phyloP scores from a whole-genome alignment of 2,329 filamentous ascomycete genomes.

The Elsinoe arachidis region DNA sequence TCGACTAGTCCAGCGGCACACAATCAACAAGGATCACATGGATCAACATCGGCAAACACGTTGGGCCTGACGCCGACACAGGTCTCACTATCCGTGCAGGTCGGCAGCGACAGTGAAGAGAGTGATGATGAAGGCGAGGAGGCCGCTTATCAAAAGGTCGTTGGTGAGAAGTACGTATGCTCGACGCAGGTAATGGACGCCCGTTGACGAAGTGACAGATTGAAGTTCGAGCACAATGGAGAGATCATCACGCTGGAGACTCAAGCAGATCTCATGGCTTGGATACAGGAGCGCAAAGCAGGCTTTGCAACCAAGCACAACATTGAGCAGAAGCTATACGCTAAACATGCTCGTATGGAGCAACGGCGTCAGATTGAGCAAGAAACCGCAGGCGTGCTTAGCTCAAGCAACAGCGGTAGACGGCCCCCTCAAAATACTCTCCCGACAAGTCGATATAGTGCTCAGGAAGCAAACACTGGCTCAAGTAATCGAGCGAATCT shows the following conservation, averaged over 20 bases:
- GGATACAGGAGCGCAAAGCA: slow-evolving; percentile 70
- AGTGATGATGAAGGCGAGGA: slow-evolving; percentile 66
- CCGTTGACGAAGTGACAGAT: slow-evolving; percentile 23
- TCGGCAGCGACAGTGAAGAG: slow-evolving; percentile 34
- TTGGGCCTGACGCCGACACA: slow-evolving; percentile 56
- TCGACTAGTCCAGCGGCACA: slow-evolving; percentile 1
- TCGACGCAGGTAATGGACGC: slow-evolving; percentile 18
- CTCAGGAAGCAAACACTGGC: neutral
- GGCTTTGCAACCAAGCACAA: slow-evolving; percentile 73
- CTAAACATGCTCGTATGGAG: slow-evolving; percentile 16
- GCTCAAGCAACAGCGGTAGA: neutral
- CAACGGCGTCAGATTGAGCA: slow-evolving; percentile 24
- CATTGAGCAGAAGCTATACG: slow-evolving; percentile 45
- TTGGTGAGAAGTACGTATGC: slow-evolving; percentile 41
- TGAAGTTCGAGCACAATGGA: slow-evolving; percentile 50
- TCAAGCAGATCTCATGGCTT: slow-evolving; percentile 63
- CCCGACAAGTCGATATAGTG: neutral
- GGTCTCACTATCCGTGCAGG: slow-evolving; percentile 16
- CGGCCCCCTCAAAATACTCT: slow-evolving; percentile 17
- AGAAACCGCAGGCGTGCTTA: slow-evolving; percentile 17
- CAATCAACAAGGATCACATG: slow-evolving; percentile 14
- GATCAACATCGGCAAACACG: slow-evolving; percentile 46
- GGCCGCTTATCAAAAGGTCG: slow-evolving; percentile 31
- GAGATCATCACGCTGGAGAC: slow-evolving; percentile 45
- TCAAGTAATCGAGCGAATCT: neutral